phyloP scores from a whole-genome alignment of 371 early-diverging fungal genomes.

The Lichtheimia hyalospora region DNA sequence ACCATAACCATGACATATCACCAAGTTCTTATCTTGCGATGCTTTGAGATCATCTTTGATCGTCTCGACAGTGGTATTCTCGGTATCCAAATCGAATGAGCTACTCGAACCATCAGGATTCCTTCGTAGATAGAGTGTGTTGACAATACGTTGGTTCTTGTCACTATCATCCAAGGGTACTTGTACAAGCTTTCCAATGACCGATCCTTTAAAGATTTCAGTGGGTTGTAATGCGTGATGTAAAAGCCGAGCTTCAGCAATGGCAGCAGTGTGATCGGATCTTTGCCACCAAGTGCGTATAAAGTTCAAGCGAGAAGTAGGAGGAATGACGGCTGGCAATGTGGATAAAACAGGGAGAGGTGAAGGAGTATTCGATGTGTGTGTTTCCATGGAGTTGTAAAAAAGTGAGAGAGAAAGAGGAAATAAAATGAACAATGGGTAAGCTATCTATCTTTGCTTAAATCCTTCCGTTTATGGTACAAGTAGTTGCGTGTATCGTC shows the following conservation, averaged over 20 bases:
- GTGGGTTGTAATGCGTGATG: slow-evolving; percentile 24
- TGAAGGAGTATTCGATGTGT: not conserved
- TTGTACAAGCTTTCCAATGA: slow-evolving; percentile 32
- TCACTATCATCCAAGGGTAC: slow-evolving; percentile 42
- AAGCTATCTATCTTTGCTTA: too few species aligned
- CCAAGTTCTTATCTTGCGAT: slow-evolving; percentile 54
- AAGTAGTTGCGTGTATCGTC: too few species aligned
- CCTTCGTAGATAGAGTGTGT: slow-evolving; percentile 30
- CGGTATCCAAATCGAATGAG: slow-evolving; percentile 28
- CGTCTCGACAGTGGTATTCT: slow-evolving; percentile 30
- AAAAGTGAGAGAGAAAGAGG: not conserved
- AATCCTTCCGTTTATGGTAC: too few species aligned
- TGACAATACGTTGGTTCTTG: slow-evolving; percentile 24
- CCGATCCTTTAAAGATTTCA: slow-evolving; percentile 20
- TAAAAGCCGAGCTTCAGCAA: slow-evolving; percentile 51
- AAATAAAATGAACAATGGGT: not conserved
- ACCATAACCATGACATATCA: slow-evolving; percentile 91
- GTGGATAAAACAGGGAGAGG: slow-evolving; percentile 15
- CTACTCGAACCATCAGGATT: slow-evolving; percentile 16
- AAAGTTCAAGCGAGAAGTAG: slow-evolving; percentile 43
- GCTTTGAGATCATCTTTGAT: slow-evolving; percentile 24
- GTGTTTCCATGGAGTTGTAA: not conserved
- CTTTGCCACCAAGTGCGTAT: slow-evolving; percentile 50
- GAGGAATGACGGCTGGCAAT: slow-evolving; percentile 45
- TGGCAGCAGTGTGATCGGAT: slow-evolving; percentile 42